phyloP scores from a whole-genome alignment of 1,284 basidiomycete genomes.

The Papiliotrema flavescens region DNA sequence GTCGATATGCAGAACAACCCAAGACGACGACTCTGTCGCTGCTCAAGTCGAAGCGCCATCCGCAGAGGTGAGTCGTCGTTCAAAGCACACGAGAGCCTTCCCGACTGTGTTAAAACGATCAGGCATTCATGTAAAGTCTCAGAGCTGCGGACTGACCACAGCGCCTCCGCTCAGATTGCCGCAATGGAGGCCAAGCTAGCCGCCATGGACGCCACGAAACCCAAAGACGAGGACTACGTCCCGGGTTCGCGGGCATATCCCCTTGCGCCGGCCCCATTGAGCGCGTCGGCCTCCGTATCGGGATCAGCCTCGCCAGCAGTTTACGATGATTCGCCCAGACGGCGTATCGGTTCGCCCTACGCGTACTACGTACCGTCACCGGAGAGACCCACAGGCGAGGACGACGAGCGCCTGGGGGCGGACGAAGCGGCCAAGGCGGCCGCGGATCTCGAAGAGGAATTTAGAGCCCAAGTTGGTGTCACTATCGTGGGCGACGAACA shows the following conservation, averaged over 20 bases:
- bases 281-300: constrained; percentile 8
- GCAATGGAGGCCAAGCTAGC: constrained; percentile 91
- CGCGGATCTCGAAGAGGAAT: constrained; percentile 24
- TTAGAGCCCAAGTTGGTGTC: constrained; percentile 12
- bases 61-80: constrained; percentile 56
- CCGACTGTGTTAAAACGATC: too few relatives aligned
- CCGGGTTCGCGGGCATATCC: constrained; percentile 16
- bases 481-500: too few relatives aligned
- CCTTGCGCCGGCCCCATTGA: constrained; percentile 1
- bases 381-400: neutral
- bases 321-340: constrained; percentile 4
- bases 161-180: constrained; percentile 84
- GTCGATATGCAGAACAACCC: constrained; percentile 57
- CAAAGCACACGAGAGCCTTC: neutral
- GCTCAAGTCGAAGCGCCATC: constrained; percentile 65
- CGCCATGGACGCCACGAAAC: constrained; percentile 59
- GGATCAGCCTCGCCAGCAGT: neutral
- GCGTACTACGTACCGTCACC: neutral
- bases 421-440: constrained; percentile 21
- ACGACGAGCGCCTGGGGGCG: constrained; percentile 9
- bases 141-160: constrained; percentile 44
- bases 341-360: constrained; percentile 11
- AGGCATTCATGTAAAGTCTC: too few relatives aligned
- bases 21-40: constrained; percentile 84
- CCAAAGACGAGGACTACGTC: constrained; percentile 27